Evolutionary conservation across 2,329 filamentous ascomycete genomes (phyloP), one percentile per base, ranked within the genome.

Genomic region (Ascochyta lentis): DNA sequence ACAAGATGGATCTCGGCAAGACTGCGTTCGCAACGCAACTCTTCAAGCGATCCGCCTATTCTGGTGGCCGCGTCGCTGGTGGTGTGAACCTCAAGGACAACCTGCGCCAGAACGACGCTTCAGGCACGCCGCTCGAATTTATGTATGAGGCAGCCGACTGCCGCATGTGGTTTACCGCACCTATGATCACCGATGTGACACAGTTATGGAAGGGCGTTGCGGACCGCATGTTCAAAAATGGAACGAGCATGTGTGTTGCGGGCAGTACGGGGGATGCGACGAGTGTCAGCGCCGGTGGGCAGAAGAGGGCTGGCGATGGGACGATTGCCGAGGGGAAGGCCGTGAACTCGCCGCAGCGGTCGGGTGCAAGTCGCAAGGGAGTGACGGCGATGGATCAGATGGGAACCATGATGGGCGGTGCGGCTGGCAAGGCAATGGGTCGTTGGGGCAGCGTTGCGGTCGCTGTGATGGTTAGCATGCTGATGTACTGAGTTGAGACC

Each of bases 81-180:
- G 70, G 71, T n/a, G 67, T 75, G 35, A 74, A 74, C 40, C 69
- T 76, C n/a, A 66, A 64, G 31, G 70, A 77, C 26, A 78, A 78
- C 33, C 54, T 76, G 13, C 66, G 72, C 12, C 68, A 72, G 37
- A 73, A 72, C 35, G 74, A 77, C 49, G 65, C 69, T 2, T 61
- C 66, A 5, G 66, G 75, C 8, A 77, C 71, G 16, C 77, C 77
- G 1, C 61, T 78, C 15, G 74, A 78, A 53, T 78, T 76, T 58
- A 71, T 77, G 31, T 77, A 78, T 45, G 76, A 78, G 53, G 75
- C 76, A 1, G 75, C 76, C 0, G 76, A 77, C 48, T 78, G 75
- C 58, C 64, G 73, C 23, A 68, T 77, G 65, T 79, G 70, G 53
- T 77, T 77, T 57, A 77, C 75, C 0, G 64, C 69, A 9, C 58